Percentiles rank a stretch among this genome's conserved stretches.
Conservation (phyloP, 2,329 filamentous ascomycete genomes). For the Graphilbum fragrans region DNA sequence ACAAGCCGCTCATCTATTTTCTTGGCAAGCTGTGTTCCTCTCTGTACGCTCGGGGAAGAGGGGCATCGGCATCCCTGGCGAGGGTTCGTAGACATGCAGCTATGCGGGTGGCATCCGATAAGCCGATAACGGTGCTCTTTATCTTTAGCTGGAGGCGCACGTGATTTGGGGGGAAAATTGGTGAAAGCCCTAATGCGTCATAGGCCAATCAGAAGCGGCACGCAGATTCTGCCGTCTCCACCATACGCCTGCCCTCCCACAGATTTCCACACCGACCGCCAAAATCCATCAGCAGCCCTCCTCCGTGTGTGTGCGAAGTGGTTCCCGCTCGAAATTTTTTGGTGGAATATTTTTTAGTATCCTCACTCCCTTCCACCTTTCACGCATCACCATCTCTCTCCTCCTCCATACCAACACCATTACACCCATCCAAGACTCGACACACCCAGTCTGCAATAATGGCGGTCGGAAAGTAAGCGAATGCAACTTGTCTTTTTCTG, state of each 20-base stretch:
- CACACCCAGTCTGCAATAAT: constrained; percentile 40
- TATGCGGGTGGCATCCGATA: too few species aligned
- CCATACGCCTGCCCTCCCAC: constrained; percentile 3
- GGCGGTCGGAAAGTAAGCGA: constrained; percentile 47
- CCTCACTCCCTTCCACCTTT: constrained; percentile 2
- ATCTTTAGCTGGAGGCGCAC: too few species aligned
- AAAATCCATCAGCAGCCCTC: background rate
- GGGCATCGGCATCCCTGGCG: too few species aligned
- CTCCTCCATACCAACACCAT: constrained; percentile 12
- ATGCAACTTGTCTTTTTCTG: background rate
- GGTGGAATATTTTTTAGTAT: background rate
- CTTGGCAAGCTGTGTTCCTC: too few species aligned
- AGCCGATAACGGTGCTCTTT: too few species aligned
- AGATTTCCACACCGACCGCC: background rate
- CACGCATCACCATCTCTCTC: background rate
- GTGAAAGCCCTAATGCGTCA: constrained; percentile 9
- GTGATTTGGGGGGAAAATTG: constrained; percentile 1
- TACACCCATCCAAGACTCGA: constrained; percentile 25
- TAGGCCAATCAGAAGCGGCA: constrained; percentile 4
- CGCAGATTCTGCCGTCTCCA: background rate
- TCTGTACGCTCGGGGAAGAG: too few species aligned
- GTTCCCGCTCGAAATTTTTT: constrained; percentile 3
- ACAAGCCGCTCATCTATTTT: too few species aligned
- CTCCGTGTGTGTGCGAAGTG: background rate
- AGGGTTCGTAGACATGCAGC: too few species aligned